phyloP scores from a whole-genome alignment of 768 basidiomycete species.

The Lentinus tigrinus region DNA sequence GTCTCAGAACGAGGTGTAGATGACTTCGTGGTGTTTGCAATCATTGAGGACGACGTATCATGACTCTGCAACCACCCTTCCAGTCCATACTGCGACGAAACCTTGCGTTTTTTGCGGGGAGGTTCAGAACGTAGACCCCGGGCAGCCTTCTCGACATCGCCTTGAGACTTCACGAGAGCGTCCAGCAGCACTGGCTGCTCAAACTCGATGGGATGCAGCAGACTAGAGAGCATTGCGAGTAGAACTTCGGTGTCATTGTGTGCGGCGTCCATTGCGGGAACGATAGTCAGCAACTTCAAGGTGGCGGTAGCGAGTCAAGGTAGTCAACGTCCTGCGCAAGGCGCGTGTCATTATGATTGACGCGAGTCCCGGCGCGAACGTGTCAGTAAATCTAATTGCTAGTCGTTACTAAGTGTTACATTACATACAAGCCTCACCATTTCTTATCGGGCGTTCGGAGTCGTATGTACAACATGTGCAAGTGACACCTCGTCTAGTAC shows the following conservation, averaged over 20 bases:
- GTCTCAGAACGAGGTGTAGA: background rate
- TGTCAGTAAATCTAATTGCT: too few relatives aligned
- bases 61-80: slow-evolving; percentile 51
- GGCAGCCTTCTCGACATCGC: slow-evolving; percentile 55
- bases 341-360: background rate
- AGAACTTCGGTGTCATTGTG: slow-evolving; percentile 62
- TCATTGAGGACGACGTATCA: too few relatives aligned
- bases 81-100: slow-evolving; percentile 35
- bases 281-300: background rate
- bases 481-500: too few relatives aligned
- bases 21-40: background rate
- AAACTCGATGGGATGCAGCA: slow-evolving; percentile 39
- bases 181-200: slow-evolving; percentile 51
- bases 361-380: background rate
- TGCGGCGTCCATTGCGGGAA: slow-evolving; percentile 1
- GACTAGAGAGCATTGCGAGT: slow-evolving; percentile 64
- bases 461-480: too few relatives aligned
- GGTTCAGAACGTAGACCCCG: slow-evolving; percentile 32
- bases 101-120: slow-evolving; percentile 48
- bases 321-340: too few relatives aligned
- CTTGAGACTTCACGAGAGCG: slow-evolving; percentile 53
- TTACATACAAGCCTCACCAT: too few relatives aligned
- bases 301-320: background rate
- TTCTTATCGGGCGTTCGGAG: too few relatives aligned
- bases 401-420: too few relatives aligned